Evolutionary conservation across 2,329 filamentous ascomycete species (phyloP).

Genomic region (Neofusicoccum ribis): DNA sequence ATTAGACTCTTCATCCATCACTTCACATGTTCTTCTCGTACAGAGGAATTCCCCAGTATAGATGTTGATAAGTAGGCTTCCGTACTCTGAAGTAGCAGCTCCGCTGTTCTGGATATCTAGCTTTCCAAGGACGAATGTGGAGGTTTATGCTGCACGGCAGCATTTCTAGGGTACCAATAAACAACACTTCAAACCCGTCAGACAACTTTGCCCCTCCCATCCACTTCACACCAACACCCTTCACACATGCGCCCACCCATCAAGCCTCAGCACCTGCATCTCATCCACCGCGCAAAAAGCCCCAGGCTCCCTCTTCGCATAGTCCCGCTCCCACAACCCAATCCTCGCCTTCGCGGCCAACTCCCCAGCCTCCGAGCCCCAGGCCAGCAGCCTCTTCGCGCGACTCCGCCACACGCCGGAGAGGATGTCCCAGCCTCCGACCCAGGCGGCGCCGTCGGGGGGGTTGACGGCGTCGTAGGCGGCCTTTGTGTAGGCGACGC

Average conservation of each 20-base stretch:
- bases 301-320: conserved; percentile 27
- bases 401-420: conserved; percentile 29
- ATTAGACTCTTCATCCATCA: no score
- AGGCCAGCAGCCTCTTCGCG: neutral
- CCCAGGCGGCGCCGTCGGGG: conserved; percentile 18
- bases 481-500: conserved; percentile 61
- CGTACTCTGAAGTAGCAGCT: neutral
- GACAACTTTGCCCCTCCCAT: neutral
- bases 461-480: conserved; percentile 29
- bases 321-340: conserved; percentile 17
- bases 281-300: conserved; percentile 39
- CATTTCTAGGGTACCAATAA: neutral
- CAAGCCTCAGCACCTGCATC: conserved; percentile 39
- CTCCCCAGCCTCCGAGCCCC: conserved; percentile 14
- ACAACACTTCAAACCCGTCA: neutral
- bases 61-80: no score
- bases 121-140: no score
- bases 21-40: no score
- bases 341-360: conserved; percentile 16
- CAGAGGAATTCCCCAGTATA: no score
- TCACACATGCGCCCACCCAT: conserved; percentile 40
- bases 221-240: no score
- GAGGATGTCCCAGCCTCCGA: conserved; percentile 19
- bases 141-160: no score
- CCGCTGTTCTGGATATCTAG: neutral